Percentiles rank a stretch among this genome's conserved stretches.
Evolutionary conservation across 108 stramenopile genomes (phyloP).

Genomic region (Cyclostephanos invisitatus): DNA sequence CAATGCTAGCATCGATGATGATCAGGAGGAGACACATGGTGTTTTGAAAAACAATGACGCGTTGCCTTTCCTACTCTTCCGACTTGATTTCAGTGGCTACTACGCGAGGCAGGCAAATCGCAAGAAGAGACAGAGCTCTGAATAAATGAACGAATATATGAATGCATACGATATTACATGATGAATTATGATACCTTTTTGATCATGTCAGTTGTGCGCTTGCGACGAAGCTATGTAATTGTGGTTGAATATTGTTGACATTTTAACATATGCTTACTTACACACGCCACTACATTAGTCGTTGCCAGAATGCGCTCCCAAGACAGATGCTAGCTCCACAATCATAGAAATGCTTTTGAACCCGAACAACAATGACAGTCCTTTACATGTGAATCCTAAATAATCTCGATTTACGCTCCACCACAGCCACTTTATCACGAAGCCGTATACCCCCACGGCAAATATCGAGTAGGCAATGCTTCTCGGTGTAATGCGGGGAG

Average conservation of each 20-base stretch:
- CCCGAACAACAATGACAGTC: slow-evolving; percentile 14
- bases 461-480: slow-evolving; percentile 9
- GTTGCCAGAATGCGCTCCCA: neutral
- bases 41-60: slow-evolving; percentile 54
- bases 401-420: slow-evolving; percentile 27
- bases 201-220: no score
- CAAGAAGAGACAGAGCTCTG: slow-evolving; percentile 2
- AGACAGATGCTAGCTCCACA: neutral
- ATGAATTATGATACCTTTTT: no score
- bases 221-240: no score
- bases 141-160: neutral
- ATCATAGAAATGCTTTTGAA: slow-evolving; percentile 13
- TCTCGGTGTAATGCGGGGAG: slow-evolving; percentile 12
- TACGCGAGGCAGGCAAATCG: slow-evolving; percentile 53
- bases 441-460: slow-evolving; percentile 13
- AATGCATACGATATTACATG: neutral
- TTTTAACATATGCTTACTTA: no score
- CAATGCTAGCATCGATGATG: slow-evolving; percentile 25
- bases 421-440: slow-evolving; percentile 20
- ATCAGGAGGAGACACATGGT: slow-evolving; percentile 16
- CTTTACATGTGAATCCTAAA: slow-evolving; percentile 14
- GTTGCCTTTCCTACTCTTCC: slow-evolving; percentile 75
- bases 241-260: neutral
- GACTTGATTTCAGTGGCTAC: slow-evolving; percentile 83
- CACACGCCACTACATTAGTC: neutral